Base-by-base conservation (phyloP, 305 asterid species). In the Fraxinus nigra region DNA sequence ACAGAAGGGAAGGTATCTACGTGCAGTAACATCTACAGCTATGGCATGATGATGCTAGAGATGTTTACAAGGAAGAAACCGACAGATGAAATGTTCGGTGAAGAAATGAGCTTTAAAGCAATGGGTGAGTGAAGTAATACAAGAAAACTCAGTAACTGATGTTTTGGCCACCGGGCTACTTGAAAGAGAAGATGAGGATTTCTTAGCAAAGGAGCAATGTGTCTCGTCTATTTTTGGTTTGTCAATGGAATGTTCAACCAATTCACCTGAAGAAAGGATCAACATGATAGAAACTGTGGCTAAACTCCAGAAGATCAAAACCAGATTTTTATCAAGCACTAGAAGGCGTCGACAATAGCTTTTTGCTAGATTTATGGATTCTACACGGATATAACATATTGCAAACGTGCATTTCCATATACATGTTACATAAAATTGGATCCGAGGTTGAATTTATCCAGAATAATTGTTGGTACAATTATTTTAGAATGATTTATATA, bases 1-100 rank as follows among this genome's bases (percentile, higher is more conserved):
- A 86, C 78, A 0, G 85, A 84, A 76, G 92, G 91, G 0, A 80
- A 67, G 67, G 80, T 85, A 3, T 88, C 91, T 0, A 79, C 81
- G 0, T 75, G 76, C 0, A 81, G 87, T 2, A 90, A 89, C 80
- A 80, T 86, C 3, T 88, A 89, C 48, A 89, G 92, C 34, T 89
- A 48, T 1, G 90, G 90, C 5, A 86, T 89, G 30, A 20, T 83
- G 70, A 7, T 89, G 79, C 13, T 89, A 59, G 92, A 89, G 83
- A 79, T 86, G 10, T 89, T 85, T 54, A 87, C 89, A 0, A 32
- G 86, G 5, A 89, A 54, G 69, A 74, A 74, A 69, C 91, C 89
- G 0, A 85, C 87, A 0, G 85, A 88, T 24, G 87, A 88, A 30
- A 88, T 85, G 85, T 89, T 86, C 16, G 26, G 7, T 0, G 91